These are phyloP conservation scores for Taxawa tesnikishii DNA, from an alignment of 2,329 filamentous ascomycete genomes.

Conservation along the genomic window DNA sequence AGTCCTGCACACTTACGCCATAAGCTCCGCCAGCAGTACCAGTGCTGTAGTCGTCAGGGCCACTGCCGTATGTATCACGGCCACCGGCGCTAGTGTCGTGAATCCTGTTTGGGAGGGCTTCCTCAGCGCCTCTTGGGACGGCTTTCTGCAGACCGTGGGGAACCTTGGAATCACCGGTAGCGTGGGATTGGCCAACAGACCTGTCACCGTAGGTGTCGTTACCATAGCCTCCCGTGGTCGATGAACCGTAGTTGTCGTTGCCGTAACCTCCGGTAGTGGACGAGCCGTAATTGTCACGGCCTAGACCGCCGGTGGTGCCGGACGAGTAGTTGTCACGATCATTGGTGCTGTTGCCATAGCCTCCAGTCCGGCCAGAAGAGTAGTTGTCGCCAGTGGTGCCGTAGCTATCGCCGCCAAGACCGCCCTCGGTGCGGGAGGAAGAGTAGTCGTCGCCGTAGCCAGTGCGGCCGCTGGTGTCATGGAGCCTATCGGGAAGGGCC, in stretches of 20 bases:
- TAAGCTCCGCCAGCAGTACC: background rate
- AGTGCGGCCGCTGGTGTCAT: background rate
- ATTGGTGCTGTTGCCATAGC: too few relatives aligned
- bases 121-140: too few relatives aligned
- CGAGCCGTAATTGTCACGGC: slow-evolving; percentile 2
- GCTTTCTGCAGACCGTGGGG: too few relatives aligned
- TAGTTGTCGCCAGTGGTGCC: background rate
- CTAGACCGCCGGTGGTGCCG: slow-evolving; percentile 1
- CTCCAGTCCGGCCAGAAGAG: slow-evolving; percentile 1
- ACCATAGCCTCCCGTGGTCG: slow-evolving; percentile 1
- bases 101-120: too few relatives aligned
- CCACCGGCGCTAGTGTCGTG: slow-evolving; percentile 7
- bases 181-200: too few relatives aligned
- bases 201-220: slow-evolving; percentile 2
- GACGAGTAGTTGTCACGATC: slow-evolving; percentile 4
- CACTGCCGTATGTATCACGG: slow-evolving; percentile 9
- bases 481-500: too few relatives aligned
- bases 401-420: background rate
- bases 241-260: slow-evolving; percentile 1
- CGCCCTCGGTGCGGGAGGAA: background rate
- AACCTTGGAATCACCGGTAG: too few relatives aligned
- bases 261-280: background rate
- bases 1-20: background rate
- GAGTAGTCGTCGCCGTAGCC: background rate
- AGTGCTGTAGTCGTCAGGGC: slow-evolving; percentile 8